These are phyloP conservation scores for Diplosphaera chodatii DNA, from an alignment of 139 green algal species.

Conservation along the genomic window DNA sequence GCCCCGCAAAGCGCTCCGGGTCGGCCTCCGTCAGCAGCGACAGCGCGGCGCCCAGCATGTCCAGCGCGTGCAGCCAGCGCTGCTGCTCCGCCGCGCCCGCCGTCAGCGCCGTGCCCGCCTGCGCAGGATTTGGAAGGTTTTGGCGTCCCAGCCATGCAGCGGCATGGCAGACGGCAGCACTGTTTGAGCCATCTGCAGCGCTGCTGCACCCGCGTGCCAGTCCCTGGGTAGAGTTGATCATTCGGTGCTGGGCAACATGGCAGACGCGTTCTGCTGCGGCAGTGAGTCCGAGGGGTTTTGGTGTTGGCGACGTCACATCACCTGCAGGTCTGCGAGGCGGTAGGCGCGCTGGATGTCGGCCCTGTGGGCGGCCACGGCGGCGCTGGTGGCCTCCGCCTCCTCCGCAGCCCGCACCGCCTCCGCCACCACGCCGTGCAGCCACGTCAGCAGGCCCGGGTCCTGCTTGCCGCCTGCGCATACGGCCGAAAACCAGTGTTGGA, in stretches of 20 bases:
- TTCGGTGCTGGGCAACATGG: no score
- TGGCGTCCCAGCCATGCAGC: no score
- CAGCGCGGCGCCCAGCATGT: constrained; percentile 40
- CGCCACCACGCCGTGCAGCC: constrained; percentile 60
- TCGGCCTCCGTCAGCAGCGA: constrained; percentile 11
- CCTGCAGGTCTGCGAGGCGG: constrained; percentile 55
- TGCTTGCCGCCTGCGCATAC: constrained; percentile 14
- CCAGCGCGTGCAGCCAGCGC: constrained; percentile 59
- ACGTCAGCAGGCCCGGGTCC: constrained; percentile 62
- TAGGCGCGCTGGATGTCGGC: constrained; percentile 56
- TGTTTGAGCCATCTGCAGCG: no score
- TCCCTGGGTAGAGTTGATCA: no score
- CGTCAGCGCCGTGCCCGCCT: constrained; percentile 63
- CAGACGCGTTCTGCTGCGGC: no score
- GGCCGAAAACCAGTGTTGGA: no score
- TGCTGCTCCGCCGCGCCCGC: constrained; percentile 53
- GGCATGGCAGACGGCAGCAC: no score
- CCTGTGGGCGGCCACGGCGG: constrained; percentile 43
- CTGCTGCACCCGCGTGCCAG: no score
- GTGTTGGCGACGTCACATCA: constrained; percentile 1
- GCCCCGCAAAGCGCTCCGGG: constrained; percentile 32
- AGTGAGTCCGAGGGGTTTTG: no score
- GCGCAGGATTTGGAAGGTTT: no score
- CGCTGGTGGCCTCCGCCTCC: constrained; percentile 64
- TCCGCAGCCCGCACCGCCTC: constrained; percentile 65